These are phyloP conservation scores for Arachis hypogaea DNA, from an alignment of 306 rosid genomes.

Conservation along the genomic window DNA sequence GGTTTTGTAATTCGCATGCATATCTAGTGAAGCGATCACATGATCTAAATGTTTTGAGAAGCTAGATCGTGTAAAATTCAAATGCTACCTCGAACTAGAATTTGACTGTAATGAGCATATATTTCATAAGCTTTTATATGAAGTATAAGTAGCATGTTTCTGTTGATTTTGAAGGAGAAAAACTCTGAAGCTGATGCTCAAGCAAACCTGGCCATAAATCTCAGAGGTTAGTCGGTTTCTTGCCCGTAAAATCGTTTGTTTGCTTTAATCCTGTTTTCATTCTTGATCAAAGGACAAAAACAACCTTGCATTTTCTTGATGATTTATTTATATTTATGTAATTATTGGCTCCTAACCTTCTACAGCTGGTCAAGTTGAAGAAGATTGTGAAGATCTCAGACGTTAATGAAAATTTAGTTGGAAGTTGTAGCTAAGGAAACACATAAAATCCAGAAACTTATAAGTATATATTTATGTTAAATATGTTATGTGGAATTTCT, in stretches of 20 bases:
- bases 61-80: constrained; percentile 8
- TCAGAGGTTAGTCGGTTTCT: constrained; percentile 48
- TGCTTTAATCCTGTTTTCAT: not conserved
- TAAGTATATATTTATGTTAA: not conserved
- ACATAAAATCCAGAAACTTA: not conserved
- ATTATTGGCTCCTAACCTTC: constrained; percentile 30
- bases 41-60: constrained; percentile 4
- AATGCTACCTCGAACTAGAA: not conserved
- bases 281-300: not conserved
- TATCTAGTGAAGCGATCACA: not conserved
- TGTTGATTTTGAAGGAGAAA: constrained; percentile 55
- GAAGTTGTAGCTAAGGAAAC: not conserved
- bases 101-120: not conserved
- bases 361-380: constrained; percentile 81
- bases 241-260: no score
- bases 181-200: constrained; percentile 79
- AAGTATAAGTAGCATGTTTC: not conserved
- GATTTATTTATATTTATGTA: no score
- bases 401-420: not conserved
- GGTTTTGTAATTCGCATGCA: not conserved
- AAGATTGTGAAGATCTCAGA: constrained; percentile 41
- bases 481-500: not conserved
- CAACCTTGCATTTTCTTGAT: no score
- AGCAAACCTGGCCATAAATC: constrained; percentile 71
- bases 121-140: not conserved